Conservation (phyloP, 768 basidiomycete species). For the Phylloporus arenicola region DNA sequence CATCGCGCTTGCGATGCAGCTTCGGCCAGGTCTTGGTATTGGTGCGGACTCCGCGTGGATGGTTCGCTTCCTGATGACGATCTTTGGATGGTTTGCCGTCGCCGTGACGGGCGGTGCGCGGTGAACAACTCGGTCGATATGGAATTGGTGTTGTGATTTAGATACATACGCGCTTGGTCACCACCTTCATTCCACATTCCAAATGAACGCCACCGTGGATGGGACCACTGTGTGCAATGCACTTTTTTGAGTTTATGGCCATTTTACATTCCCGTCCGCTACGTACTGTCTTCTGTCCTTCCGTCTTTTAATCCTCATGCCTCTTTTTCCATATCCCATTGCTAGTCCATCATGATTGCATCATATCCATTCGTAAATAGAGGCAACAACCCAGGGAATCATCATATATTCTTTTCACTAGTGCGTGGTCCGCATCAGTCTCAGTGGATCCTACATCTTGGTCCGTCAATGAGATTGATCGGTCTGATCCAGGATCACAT, state of each 20-base stretch:
- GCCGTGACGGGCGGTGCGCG: conserved; percentile 38
- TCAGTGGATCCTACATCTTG: not conserved
- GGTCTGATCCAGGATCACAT: not conserved
- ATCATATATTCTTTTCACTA: not conserved
- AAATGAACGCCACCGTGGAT: not conserved
- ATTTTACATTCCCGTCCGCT: not conserved
- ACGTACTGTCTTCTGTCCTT: not conserved
- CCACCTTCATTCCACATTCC: not conserved
- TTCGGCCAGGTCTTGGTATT: conserved; percentile 63
- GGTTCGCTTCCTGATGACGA: conserved; percentile 72
- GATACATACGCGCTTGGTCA: not conserved
- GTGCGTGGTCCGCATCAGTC: not conserved
- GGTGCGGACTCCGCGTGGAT: conserved; percentile 76
- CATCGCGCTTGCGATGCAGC: conserved; percentile 72
- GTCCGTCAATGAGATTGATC: not conserved
- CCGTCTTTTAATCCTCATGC: not conserved
- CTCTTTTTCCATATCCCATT: not conserved
- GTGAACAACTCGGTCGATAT: conserved; percentile 5
- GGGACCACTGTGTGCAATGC: not conserved
- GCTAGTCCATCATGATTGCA: not conserved
- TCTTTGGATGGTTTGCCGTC: conserved; percentile 74
- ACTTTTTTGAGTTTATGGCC: not conserved
- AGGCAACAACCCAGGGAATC: not conserved
- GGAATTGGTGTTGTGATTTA: not conserved
- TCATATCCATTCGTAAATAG: not conserved